Evolutionary conservation across 768 basidiomycete species (phyloP), one percentile per base, ranked within the genome.

Genomic region (Boletus pseudo-olivaceus): DNA sequence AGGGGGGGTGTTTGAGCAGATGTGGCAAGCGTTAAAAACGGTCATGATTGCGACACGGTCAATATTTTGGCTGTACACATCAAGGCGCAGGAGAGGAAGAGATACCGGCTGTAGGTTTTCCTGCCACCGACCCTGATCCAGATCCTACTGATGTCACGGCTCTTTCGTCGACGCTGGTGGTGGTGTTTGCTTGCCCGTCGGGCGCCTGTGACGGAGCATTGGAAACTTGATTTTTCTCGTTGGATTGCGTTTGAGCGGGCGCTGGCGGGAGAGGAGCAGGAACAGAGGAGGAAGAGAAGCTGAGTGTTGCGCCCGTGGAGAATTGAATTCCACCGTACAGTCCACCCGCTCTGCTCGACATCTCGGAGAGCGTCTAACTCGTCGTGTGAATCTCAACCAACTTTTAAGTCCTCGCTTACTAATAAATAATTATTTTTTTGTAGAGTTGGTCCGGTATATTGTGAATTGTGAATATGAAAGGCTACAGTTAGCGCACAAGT

Each of bases 311-410:
- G 39, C 80, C 77, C 51, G 85, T 83, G 26, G 88, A 88, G 73
- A 93, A 92, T 52, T 90, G 87, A 60, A 92, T 88, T 65, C 90
- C 90, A 43, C 90, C 90, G 62, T 92, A 93, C 51, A 93, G 79
- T 47, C 90, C 90, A 47, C 90, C 90, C 51, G 88, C 88, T 78
- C 83, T 80, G 74, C 84, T 82, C 46, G 85, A 86, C 83, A 88
- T 88, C 64, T 67, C 78, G 71, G 72, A 57, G 34, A 47, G 54
- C 27, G 60, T 67, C 46, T 40, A 55, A 53, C 51, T 7, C 4
- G 20, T 37, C 57, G 63, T 67, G 64, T 1, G 65, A 67, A 58
- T 39, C 33, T 42, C 4, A n/a, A 3, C 23, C n/a, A 14, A 5
- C n/a, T 46, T 51, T 49, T 60, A 29, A 11, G 41, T 45, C 1